Conservation (phyloP, 2,329 filamentous ascomycete species). For the Ascochyta clinopodiicola region DNA sequence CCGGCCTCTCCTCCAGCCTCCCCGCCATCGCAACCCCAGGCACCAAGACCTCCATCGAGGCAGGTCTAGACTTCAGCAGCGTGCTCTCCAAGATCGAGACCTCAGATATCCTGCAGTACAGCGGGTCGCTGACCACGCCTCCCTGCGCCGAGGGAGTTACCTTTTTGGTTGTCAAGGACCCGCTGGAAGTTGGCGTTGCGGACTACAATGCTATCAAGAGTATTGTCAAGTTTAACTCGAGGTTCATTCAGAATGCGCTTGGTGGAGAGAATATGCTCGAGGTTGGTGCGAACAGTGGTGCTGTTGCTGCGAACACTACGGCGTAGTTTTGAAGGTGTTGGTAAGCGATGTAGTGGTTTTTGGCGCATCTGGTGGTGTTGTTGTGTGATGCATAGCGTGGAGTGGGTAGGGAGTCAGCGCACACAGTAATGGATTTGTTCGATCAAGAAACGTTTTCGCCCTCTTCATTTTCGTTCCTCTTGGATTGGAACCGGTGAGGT, state of each 20-base stretch:
- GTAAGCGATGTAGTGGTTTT: not conserved
- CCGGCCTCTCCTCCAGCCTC: slow-evolving; percentile 42
- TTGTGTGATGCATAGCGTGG: slow-evolving; percentile 1
- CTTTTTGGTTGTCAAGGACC: slow-evolving; percentile 60
- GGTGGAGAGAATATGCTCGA: slow-evolving; percentile 54
- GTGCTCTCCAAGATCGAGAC: slow-evolving; percentile 49
- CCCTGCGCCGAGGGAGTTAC: slow-evolving; percentile 65
- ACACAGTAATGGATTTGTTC: not conserved
- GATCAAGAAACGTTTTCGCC: not conserved
- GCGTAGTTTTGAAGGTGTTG: not conserved
- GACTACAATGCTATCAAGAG: slow-evolving; percentile 61
- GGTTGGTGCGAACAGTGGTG: slow-evolving; percentile 23
- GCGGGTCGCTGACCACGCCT: slow-evolving; percentile 67
- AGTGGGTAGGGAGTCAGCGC: not conserved
- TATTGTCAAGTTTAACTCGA: slow-evolving; percentile 62
- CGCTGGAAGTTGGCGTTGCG: slow-evolving; percentile 56
- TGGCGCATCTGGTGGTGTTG: not conserved
- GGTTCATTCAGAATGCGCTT: slow-evolving; percentile 61
- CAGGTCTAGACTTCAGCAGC: slow-evolving; percentile 54
- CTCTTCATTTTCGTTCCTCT: not conserved
- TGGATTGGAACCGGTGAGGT: not conserved
- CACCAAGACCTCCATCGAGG: slow-evolving; percentile 36
- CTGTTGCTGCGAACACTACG: not conserved
- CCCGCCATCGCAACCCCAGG: slow-evolving; percentile 52
- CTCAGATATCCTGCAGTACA: slow-evolving; percentile 58